phyloP scores from a whole-genome alignment of 2,329 filamentous ascomycete genomes.

The Xylariaceae sp. region DNA sequence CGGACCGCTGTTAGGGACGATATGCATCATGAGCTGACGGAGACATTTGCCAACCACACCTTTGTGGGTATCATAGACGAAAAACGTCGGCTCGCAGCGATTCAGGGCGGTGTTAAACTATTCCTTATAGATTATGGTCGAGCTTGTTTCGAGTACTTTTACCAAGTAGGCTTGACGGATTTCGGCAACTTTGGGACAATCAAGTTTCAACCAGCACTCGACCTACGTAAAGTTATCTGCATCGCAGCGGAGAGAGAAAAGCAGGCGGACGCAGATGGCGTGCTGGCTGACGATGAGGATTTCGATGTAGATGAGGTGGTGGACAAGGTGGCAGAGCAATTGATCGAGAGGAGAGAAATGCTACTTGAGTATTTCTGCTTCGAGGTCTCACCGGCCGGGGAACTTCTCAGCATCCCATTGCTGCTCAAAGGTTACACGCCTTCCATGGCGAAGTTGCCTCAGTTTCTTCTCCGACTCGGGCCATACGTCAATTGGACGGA shows the following conservation, averaged over 20 bases:
- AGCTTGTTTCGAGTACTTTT: constrained; percentile 84
- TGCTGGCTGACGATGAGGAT: constrained; percentile 42
- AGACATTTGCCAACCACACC: constrained; percentile 81
- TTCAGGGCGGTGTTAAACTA: constrained; percentile 88
- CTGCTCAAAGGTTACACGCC: constrained; percentile 87
- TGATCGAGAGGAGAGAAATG: constrained; percentile 79
- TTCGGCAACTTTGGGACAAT: constrained; percentile 93
- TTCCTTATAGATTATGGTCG: constrained; percentile 92
- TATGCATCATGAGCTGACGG: constrained; percentile 81
- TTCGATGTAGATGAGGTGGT: constrained; percentile 66
- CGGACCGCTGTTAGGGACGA: constrained; percentile 74
- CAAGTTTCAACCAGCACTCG: constrained; percentile 71
- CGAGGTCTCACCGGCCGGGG: constrained; percentile 72
- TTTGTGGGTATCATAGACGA: constrained; percentile 94
- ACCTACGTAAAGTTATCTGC: constrained; percentile 64
- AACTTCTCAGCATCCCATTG: constrained; percentile 75
- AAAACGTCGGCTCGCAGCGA: constrained; percentile 78
- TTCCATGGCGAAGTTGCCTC: constrained; percentile 78
- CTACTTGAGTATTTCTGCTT: constrained; percentile 89
- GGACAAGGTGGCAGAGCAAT: constrained; percentile 59
- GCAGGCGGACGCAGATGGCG: constrained; percentile 32
- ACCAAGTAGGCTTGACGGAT: constrained; percentile 89
- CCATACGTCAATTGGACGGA: constrained; percentile 83
- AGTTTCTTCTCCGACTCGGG: constrained; percentile 81
- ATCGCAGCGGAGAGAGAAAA: constrained; percentile 72